A percentile compares a stretch with the other conserved stretches of the same genome.
These are phyloP conservation scores for Echium plantagineum DNA, from an alignment of 257 asterid species.

Conservation along the genomic window DNA sequence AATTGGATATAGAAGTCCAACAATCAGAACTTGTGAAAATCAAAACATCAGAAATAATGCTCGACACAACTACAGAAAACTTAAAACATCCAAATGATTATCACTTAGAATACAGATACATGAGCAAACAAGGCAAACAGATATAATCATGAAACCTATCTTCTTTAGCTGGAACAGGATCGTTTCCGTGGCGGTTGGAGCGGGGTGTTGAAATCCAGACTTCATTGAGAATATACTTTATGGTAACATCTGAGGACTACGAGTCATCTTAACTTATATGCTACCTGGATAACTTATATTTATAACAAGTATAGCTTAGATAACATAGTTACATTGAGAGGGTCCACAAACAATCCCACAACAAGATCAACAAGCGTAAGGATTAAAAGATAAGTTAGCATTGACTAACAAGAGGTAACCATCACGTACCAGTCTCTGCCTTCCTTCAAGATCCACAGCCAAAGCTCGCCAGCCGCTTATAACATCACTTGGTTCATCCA, in stretches of 20 bases:
- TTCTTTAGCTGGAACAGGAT: too few relatives aligned
- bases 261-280: too few relatives aligned
- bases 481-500: constrained; percentile 40
- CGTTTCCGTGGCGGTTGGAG: too few relatives aligned
- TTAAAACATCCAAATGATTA: neutral
- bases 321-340: too few relatives aligned
- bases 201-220: too few relatives aligned
- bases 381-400: constrained; percentile 7
- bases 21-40: neutral
- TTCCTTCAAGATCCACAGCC: constrained; percentile 50
- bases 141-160: too few relatives aligned
- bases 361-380: neutral
- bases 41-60: neutral
- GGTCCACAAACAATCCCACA: neutral
- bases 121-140: too few relatives aligned
- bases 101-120: too few relatives aligned
- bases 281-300: too few relatives aligned
- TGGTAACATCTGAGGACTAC: too few relatives aligned
- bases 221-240: too few relatives aligned
- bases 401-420: constrained; percentile 10
- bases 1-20: neutral
- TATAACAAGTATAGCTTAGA: too few relatives aligned
- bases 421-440: constrained; percentile 56
- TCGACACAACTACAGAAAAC: neutral
- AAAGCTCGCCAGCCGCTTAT: constrained; percentile 44